Base-by-base conservation (phyloP, 306 rosid species). In the Dalbergia oliveri region DNA sequence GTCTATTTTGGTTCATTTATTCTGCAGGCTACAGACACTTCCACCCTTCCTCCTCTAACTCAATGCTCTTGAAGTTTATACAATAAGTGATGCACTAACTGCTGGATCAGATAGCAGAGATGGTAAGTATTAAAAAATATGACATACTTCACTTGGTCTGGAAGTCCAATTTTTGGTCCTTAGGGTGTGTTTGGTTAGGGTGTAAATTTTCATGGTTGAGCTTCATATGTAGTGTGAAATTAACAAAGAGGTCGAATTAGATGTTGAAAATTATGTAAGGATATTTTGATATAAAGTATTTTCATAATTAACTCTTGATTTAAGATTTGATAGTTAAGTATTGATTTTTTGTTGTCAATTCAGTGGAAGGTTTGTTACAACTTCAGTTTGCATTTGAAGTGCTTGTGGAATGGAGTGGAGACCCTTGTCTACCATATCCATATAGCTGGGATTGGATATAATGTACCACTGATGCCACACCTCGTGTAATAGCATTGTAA, bases 21-120 rank as follows among this genome's bases (percentile, higher is more conserved):
- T 58, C n/a, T 87, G 8, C 16, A 11, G 19, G 69, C 91, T 50
- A 53, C 89, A 8, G 21, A 35, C 4, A 39, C 56, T 51, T 87
- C 90, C 0, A 67, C 93, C 9, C 75, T 89, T 59, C 89, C 88
- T 41, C 90, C 93, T 37, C 47, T 89, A 43, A 43, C 56, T 89
- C 58, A 86, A 89, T 69, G 87, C 90, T 72, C 59, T 79, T 10
- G 90, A 89, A 74, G 77, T 86, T 73, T 89, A 76, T 26, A 23
- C 75, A 9, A 34, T 87, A 13, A 8, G 11, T 23, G 86, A 78
- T 5, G 11, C 69, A 18, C 66, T 72, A 47, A 51, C 86, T 54
- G 80, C 61, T 15, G 81, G 80, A 79, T 86, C 86, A 5, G 49
- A 80, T 59, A 65, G 26, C 11, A 73, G 72, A 79, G 84, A 86